Base-by-base conservation (phyloP, 2,329 filamentous ascomycete species). In the Trichophyton rubrum region DNA sequence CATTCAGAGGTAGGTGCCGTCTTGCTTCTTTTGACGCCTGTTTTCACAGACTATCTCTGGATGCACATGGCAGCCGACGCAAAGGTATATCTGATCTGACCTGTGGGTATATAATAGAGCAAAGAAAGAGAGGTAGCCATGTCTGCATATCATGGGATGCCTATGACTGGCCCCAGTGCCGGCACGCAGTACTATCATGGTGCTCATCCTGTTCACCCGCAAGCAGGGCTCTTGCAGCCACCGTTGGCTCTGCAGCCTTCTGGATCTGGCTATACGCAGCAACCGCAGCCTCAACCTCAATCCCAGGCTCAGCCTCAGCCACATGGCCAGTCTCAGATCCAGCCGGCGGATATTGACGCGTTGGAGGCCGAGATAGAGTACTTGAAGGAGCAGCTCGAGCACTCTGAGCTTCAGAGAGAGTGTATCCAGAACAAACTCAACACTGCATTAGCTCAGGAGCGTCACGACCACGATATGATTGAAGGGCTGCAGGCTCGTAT, bases 381-480 rank as follows among this genome's bases (percentile, higher is more conserved):
- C 17, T 57, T 38, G 11, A 40, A 57, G 24, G 38, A 57, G 22
- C 55, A 57, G 13, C 55, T 57, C 13, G 55, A 57, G n/a, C 55
- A 57, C 7, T 43, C 38, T 41, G 55, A 57, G 33, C 33, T 22
- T 17, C 55, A 53, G 49, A 22, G 9, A 30, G 38, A 62, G 49
- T 38, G 33, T 35, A 43, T 35, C 20, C 27, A 62, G 30, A 43
- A 27, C 33, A 41, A 38, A 35, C 43, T 60, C 24, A 20, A 49
- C 9, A 35, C 27, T 6, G 55, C 55, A 17, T 20, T 47, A 20
- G 53, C 41, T 6, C 53, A 62, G 49, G 61, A 33, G 20, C 45
- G 55, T 22, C 51, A 47, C 15, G 56, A 59, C 13, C 43, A 35
- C n/a, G 56, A 61, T 3, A 45, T 61, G 30, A 62, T 61, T 27